phyloP scores from a whole-genome alignment of 2,329 filamentous ascomycete species.

The Aureobasidium sp. region DNA sequence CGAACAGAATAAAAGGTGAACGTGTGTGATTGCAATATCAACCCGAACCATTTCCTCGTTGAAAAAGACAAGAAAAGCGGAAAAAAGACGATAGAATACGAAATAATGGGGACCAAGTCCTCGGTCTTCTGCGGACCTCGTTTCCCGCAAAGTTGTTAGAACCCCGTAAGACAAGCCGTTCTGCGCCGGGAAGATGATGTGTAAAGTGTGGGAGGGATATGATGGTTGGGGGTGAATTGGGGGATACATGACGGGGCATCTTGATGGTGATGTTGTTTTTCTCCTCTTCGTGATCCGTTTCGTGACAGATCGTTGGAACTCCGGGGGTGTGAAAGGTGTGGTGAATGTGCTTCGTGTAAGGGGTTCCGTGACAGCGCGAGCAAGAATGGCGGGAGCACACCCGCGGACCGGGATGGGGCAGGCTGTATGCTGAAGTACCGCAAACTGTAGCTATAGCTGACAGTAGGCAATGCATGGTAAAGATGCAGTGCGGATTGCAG shows the following conservation, averaged over 20 bases:
- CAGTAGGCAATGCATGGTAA: background rate
- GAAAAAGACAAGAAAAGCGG: background rate
- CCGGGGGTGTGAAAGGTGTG: background rate
- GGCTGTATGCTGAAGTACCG: background rate
- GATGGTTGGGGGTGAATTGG: background rate
- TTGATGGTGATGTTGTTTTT: background rate
- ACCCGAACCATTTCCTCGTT: background rate
- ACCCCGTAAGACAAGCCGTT: slow-evolving; percentile 1
- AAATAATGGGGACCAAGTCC: slow-evolving; percentile 8
- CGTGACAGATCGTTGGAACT: slow-evolving; percentile 2
- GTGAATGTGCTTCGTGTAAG: background rate
- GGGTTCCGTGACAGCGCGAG: background rate
- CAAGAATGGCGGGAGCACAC: background rate
- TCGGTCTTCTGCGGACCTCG: slow-evolving; percentile 7
- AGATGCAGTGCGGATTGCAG: background rate
- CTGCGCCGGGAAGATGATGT: background rate
- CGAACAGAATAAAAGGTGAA: background rate
- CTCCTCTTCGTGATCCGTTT: slow-evolving; percentile 10
- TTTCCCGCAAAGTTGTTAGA: background rate
- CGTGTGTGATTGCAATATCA: slow-evolving; percentile 2
- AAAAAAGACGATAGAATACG: slow-evolving; percentile 8
- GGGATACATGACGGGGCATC: slow-evolving; percentile 10
- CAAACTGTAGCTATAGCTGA: background rate
- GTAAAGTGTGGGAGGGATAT: background rate
- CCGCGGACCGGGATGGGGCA: background rate